Evolutionary conservation across 257 asterid species (phyloP).

Genomic region (Ilex aquifolium): DNA sequence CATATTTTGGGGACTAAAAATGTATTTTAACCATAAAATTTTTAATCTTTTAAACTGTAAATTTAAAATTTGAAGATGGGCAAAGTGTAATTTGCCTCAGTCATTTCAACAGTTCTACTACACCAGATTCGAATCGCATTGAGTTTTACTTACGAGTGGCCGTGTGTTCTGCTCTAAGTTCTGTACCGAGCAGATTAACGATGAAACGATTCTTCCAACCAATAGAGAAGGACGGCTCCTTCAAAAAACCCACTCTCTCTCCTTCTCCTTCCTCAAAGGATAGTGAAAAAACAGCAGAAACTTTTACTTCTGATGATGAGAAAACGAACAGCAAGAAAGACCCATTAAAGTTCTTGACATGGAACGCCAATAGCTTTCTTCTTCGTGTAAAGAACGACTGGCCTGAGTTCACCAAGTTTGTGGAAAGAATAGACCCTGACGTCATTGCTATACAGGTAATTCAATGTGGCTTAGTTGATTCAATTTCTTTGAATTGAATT

Average conservation of each 20-base stretch:
- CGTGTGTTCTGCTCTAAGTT: no score
- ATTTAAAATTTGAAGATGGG: no score
- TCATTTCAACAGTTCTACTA: no score
- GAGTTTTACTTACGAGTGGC: no score
- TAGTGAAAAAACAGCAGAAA: slow-evolving; percentile 18
- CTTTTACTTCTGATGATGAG: slow-evolving; percentile 22
- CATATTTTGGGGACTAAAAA: no score
- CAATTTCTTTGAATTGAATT: neutral
- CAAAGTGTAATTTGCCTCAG: no score
- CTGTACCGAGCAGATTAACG: neutral
- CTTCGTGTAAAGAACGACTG: slow-evolving; percentile 70
- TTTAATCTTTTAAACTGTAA: no score
- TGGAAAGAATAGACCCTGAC: slow-evolving; percentile 72
- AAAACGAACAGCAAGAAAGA: slow-evolving; percentile 30
- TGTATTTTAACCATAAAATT: no score
- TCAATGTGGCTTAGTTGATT: neutral
- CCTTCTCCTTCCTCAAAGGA: slow-evolving; percentile 31
- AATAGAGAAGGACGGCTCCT: slow-evolving; percentile 63
- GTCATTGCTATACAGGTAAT: slow-evolving; percentile 85
- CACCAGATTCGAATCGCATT: no score
- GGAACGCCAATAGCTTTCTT: slow-evolving; percentile 92
- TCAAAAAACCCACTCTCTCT: slow-evolving; percentile 53
- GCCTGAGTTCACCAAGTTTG: slow-evolving; percentile 64
- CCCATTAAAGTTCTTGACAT: slow-evolving; percentile 75
- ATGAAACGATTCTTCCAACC: slow-evolving; percentile 96